Base-by-base conservation (phyloP, 176 grass and related monocot genomes). In the Ampelocalamus luodianensis region DNA sequence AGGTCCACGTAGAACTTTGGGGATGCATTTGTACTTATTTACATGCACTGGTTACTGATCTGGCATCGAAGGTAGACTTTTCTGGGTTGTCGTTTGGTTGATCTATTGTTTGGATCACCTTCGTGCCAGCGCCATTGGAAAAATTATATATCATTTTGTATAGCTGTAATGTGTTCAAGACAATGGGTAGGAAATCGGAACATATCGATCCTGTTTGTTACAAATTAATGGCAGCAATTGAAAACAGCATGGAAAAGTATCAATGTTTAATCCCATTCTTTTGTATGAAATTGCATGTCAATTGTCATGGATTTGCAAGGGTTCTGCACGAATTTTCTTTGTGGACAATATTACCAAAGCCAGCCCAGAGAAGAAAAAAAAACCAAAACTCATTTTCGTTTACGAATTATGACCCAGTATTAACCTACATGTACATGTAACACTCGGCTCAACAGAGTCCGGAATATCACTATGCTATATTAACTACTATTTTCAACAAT, bases 1-100 rank as follows among this genome's bases (percentile, higher is more conserved):
- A 82, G 42, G 43, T 50, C 44, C 50, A 68, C 24, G 6, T 65
- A 91, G 78, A 82, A 81, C 67, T 46, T 29, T 74, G 76, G 34
- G 6, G 1, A 26, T 32, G 43, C 9, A 14, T 22, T 34, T 64
- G 27, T 13, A 27, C 53, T 32, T 73, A 20, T 37, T 2, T 36
- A 63, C 5, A 38, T 66, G 43, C 29, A 34, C 13, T 74, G 22
- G 44, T 29, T 55, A 49, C 15, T 78, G 55, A 17, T 54, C 36
- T 86, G 71, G 26, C 63, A 78, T 5, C 2, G 64, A 51, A 68
- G 42, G 16, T 40, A 51, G 6, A 61, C 44, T 34, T 14, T 65
- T 70, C 49, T 86, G 49, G 74, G 46, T 79, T 65, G 12, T 46
- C 37, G 40, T 71, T 90, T 82, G 72, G 65, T 9, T 42, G 40